phyloP scores from a whole-genome alignment of 345 rosid species.

The Luvunga scandens region DNA sequence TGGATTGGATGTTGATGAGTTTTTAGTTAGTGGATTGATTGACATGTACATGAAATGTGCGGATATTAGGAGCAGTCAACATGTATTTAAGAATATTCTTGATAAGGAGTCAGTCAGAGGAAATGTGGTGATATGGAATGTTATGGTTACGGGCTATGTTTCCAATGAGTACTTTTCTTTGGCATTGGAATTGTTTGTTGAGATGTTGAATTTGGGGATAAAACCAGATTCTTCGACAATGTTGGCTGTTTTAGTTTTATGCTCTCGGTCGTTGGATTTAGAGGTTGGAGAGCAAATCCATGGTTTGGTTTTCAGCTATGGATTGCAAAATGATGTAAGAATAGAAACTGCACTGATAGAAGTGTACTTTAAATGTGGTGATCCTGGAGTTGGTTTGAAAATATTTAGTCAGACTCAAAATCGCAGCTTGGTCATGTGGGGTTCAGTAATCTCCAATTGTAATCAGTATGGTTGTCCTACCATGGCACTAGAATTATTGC shows the following conservation, averaged over 20 bases:
- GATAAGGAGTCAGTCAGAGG: conserved; percentile 14
- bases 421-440: conserved; percentile 35
- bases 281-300: conserved; percentile 36
- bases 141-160: conserved; percentile 43
- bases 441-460: conserved; percentile 37
- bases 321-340: conserved; percentile 34
- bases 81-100: conserved; percentile 24
- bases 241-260: conserved; percentile 36
- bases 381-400: conserved; percentile 31
- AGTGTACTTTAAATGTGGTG: conserved; percentile 41
- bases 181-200: conserved; percentile 29
- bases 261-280: conserved; percentile 26
- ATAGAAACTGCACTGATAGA: conserved; percentile 41
- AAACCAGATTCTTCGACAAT: conserved; percentile 38
- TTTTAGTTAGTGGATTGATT: conserved; percentile 34
- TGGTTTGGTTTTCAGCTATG: conserved; percentile 25
- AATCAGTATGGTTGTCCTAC: conserved; percentile 27
- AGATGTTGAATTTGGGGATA: conserved; percentile 37
- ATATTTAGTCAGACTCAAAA: conserved; percentile 31
- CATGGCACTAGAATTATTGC: conserved; percentile 31
- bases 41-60: conserved; percentile 50
- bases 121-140: conserved; percentile 44
- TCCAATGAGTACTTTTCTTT: conserved; percentile 23
- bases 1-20: conserved; percentile 29
- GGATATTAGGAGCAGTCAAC: conserved; percentile 31